Evolutionary conservation across 371 early-diverging fungal genomes (phyloP).

Genomic region (Saksenaea oblongispora): DNA sequence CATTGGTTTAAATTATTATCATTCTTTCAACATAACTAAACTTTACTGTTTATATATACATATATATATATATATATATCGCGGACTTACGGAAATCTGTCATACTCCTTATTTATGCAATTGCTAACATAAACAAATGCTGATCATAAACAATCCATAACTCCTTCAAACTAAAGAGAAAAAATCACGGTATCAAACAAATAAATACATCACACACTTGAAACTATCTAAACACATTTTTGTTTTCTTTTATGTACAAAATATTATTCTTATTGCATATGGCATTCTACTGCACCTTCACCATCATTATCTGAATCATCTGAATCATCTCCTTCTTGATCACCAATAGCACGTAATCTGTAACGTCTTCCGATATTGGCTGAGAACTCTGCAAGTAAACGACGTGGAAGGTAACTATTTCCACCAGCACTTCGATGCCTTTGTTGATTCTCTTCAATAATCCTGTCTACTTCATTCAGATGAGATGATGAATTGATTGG

Average conservation of each 20-base stretch:
- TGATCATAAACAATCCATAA: too few species aligned
- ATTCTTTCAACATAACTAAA: too few species aligned
- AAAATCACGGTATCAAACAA: too few species aligned
- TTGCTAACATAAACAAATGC: too few species aligned
- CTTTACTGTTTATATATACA: too few species aligned
- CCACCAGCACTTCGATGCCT: conserved; percentile 13
- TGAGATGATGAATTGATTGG: conserved; percentile 27
- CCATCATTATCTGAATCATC: conserved; percentile 4
- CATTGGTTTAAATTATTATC: too few species aligned
- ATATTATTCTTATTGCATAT: conserved; percentile 4
- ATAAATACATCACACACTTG: too few species aligned
- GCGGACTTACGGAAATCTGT: too few species aligned
- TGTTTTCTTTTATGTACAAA: neutral
- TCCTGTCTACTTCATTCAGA: conserved; percentile 32
- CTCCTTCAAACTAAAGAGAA: too few species aligned
- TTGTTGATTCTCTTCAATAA: conserved; percentile 27
- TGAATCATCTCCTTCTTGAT: conserved; percentile 11
- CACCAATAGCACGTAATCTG: neutral
- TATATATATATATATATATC: too few species aligned
- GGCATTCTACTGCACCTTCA: conserved; percentile 7
- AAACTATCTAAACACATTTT: too few species aligned
- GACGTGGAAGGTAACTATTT: conserved; percentile 23
- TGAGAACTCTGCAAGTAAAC: conserved; percentile 27
- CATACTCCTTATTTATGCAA: too few species aligned
- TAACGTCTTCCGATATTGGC: conserved; percentile 7